These are phyloP conservation scores for Firmiana major DNA, from an alignment of 345 rosid genomes.

Conservation along the genomic window DNA sequence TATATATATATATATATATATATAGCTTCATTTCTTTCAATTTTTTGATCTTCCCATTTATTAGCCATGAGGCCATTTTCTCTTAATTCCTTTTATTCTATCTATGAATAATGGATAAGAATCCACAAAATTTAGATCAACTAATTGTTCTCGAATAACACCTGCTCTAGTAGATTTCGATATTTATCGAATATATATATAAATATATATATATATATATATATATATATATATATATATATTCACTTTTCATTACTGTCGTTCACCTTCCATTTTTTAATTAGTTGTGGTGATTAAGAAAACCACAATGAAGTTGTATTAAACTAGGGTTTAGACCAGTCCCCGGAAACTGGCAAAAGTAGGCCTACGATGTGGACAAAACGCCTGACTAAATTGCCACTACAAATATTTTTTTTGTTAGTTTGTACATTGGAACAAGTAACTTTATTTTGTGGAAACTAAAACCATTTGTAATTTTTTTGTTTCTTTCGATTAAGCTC, in stretches of 20 bases:
- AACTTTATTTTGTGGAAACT: background rate
- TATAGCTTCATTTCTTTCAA: no score
- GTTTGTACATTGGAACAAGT: background rate
- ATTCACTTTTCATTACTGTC: no score
- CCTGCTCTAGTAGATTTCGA: no score
- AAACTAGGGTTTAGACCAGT: background rate
- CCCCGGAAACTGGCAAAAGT: background rate
- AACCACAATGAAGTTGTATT: background rate
- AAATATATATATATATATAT: background rate
- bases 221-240: no score
- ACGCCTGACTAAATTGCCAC: background rate
- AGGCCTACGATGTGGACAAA: background rate
- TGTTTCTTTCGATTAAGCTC: background rate
- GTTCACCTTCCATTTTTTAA: background rate
- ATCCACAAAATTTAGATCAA: no score
- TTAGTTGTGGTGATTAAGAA: background rate
- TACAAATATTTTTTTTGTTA: background rate
- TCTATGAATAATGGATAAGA: no score
- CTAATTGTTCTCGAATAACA: no score
- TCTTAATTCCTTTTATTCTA: no score
- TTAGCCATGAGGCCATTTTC: no score
- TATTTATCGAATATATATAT: no score
- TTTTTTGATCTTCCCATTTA: no score
- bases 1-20: no score
- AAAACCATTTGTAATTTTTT: background rate